Evolutionary conservation across 805 yeast genomes (phyloP).

Genomic region (Saccharomycopsis guyanensis): DNA sequence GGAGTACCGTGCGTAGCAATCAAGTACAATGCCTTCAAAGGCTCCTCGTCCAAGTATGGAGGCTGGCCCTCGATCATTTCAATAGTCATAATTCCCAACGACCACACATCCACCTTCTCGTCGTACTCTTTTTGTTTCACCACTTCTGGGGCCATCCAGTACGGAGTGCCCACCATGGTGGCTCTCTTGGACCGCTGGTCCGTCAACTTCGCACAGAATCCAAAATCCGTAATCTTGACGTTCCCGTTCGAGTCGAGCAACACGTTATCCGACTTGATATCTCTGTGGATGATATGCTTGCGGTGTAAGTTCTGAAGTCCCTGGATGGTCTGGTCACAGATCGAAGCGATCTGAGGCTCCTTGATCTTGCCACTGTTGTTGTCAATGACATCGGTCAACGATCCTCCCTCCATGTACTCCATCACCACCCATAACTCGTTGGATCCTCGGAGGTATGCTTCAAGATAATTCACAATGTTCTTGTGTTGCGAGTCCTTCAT

Average conservation of each 20-base stretch:
- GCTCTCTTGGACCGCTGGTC: slow-evolving; percentile 81
- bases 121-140: slow-evolving; percentile 93
- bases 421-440: slow-evolving; percentile 95
- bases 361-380: slow-evolving; percentile 63
- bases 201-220: slow-evolving; percentile 91
- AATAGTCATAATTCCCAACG: slow-evolving; percentile 93
- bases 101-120: slow-evolving; percentile 96
- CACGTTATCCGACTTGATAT: slow-evolving; percentile 94
- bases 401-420: slow-evolving; percentile 99
- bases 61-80: slow-evolving; percentile 99
- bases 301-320: slow-evolving; percentile 90
- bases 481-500: slow-evolving; percentile 95
- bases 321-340: slow-evolving; percentile 81
- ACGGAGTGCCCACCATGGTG: slow-evolving; percentile 99
- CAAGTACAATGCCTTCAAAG: slow-evolving; percentile 84
- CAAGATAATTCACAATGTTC: slow-evolving; percentile 90
- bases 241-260: slow-evolving; percentile 73
- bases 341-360: slow-evolving; percentile 87
- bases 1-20: slow-evolving; percentile 98
- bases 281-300: slow-evolving; percentile 91
- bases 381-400: slow-evolving; percentile 90
- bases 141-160: slow-evolving; percentile 99
- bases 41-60: slow-evolving; percentile 94
- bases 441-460: slow-evolving; percentile 73
- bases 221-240: slow-evolving; percentile 93